Base-by-base conservation (phyloP, 176 grass and related monocot species). In the Cenchrus americanus region DNA sequence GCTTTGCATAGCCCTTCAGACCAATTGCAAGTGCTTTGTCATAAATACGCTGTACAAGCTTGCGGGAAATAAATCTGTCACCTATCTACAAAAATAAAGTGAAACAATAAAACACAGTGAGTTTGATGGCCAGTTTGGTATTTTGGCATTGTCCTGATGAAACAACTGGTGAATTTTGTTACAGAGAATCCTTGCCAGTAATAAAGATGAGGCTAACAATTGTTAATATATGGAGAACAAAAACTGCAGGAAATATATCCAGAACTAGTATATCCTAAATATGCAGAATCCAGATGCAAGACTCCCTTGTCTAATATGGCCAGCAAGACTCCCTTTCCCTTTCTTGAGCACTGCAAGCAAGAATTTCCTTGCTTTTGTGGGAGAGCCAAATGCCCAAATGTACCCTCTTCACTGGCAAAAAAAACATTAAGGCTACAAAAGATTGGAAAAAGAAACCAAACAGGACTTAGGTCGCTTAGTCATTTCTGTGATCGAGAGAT, bases 21-120 rank as follows among this genome's bases (percentile, higher is more conserved):
- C 96, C 93, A 90, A 94, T 89, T 62, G 96, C 82, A 79, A 99
- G 89, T 89, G 96, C 96, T 87, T 86, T 96, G 83, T 86, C 93
- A 90, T 99, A 99, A 26, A 93, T 62, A 63, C 91, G 81, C 73
- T 99, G 93, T 62, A 90, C 89, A 49, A 99, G 65, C 87, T 96
- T 99, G 49, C 93, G 91, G 87, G 89, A 80, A 88, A 99, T 99
- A 85, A 99, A 99, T 84, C 93, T 89, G 83, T 99, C 96, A 71
- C 96, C 60, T 42, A 99, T 88, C 96, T 99, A 81, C 41, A 86
- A 88, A 87, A 80, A 78, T 49, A 10, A 77, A 85, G 68, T 82
- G 64, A 86, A 89, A 89, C 37, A 41, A 58, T 54, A 83, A 79
- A 84, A 66, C 14, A 73, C 7, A 66, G 34, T 30, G 57, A 82